Evolutionary conservation across 495 filamentous ascomycete species (phyloP).

Genomic region (Pseudomonodictys pantanalensis): DNA sequence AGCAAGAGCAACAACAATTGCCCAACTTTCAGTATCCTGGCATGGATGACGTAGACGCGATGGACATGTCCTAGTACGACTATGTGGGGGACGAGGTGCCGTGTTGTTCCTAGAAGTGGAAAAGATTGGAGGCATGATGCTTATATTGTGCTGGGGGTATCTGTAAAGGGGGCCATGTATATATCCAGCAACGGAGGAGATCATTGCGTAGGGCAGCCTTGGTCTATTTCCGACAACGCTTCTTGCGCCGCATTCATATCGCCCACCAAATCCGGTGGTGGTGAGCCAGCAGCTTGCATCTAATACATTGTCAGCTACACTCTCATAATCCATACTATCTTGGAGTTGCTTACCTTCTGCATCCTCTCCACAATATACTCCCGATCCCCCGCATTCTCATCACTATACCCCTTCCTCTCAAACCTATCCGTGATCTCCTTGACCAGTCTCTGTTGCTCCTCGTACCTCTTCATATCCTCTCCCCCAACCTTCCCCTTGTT

Average conservation of each 20-base stretch:
- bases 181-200: constrained; percentile 2
- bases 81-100: neutral
- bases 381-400: constrained; percentile 75
- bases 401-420: constrained; percentile 71
- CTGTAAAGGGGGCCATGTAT: neutral
- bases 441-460: constrained; percentile 78
- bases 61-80: constrained; percentile 29
- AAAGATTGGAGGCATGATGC: constrained; percentile 17
- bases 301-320: constrained; percentile 21
- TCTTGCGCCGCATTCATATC: constrained; percentile 79
- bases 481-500: constrained; percentile 60
- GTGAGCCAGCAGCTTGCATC: constrained; percentile 96
- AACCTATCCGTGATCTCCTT: constrained; percentile 85
- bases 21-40: neutral
- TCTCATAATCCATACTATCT: neutral
- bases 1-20: neutral
- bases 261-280: constrained; percentile 83
- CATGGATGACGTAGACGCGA: constrained; percentile 22
- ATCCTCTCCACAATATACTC: constrained; percentile 95
- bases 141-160: constrained; percentile 20
- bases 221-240: constrained; percentile 64
- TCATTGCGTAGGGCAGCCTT: constrained; percentile 71
- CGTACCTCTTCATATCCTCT: constrained; percentile 75
- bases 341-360: constrained; percentile 73
- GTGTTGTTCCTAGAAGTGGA: neutral